Conservation (phyloP, 1,284 basidiomycete species). For the Spongispora temasekensis region DNA sequence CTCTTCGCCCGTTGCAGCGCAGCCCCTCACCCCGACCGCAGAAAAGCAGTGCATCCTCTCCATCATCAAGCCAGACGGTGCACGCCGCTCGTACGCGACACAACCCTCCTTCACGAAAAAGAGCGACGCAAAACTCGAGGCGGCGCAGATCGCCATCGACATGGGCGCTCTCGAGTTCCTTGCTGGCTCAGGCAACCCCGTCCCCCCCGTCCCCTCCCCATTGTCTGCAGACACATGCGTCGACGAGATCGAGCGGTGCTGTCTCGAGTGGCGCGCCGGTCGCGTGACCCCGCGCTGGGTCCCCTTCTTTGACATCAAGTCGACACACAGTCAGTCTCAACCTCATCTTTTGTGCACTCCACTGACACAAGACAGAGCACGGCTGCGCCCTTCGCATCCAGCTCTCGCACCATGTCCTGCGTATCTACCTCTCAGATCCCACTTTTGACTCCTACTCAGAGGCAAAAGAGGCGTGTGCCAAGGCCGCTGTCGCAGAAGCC, state of each 20-base stretch:
- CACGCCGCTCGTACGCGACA: conserved; percentile 51
- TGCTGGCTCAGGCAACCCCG: conserved; percentile 27
- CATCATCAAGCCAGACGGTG: conserved; percentile 54
- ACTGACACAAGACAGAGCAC: conserved; percentile 39
- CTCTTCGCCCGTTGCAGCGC: background rate
- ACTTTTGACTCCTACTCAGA: conserved; percentile 39
- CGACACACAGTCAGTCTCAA: conserved; percentile 43
- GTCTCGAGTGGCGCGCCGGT: conserved; percentile 51
- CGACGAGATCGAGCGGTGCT: conserved; percentile 50
- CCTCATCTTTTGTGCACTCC: background rate
- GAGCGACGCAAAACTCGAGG: conserved; percentile 52
- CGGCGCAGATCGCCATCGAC: conserved; percentile 53
- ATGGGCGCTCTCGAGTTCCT: conserved; percentile 63
- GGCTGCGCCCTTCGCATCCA: conserved; percentile 59
- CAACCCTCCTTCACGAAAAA: conserved; percentile 43
- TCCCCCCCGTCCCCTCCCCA: background rate
- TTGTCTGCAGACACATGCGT: conserved; percentile 22
- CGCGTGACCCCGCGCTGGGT: conserved; percentile 53
- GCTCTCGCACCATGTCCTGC: conserved; percentile 46
- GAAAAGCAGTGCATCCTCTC: conserved; percentile 60
- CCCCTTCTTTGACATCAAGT: conserved; percentile 47
- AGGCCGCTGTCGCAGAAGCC: conserved; percentile 49
- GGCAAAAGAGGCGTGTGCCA: conserved; percentile 56
- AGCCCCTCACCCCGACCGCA: conserved; percentile 24
- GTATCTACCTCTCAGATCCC: conserved; percentile 52